Percentiles rank a stretch among this genome's conserved stretches.
Conservation (phyloP, 805 yeast genomes). For the Yamadazyma tumulicola region DNA sequence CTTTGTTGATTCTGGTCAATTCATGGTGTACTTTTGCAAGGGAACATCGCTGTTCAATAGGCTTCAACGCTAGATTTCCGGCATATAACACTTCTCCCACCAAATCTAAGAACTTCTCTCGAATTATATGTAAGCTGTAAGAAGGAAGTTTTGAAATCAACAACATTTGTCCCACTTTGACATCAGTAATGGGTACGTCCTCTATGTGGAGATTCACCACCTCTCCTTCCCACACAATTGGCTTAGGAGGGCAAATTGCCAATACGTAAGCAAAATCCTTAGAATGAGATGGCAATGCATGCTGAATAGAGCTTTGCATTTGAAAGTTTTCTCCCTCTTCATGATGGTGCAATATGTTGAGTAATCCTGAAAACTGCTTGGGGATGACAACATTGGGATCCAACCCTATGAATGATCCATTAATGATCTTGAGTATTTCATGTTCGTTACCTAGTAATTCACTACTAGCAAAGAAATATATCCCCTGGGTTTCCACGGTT, state of each 20-base stretch:
- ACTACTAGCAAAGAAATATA: slow-evolving; percentile 75
- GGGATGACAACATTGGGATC: slow-evolving; percentile 23
- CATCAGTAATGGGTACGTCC: slow-evolving; percentile 47
- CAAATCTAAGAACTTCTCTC: slow-evolving; percentile 53
- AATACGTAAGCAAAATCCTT: slow-evolving; percentile 57
- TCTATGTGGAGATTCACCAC: slow-evolving; percentile 54
- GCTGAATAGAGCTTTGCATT: slow-evolving; percentile 12
- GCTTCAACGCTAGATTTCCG: slow-evolving; percentile 27
- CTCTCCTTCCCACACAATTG: slow-evolving; percentile 88
- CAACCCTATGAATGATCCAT: slow-evolving; percentile 38
- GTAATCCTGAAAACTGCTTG: slow-evolving; percentile 26
- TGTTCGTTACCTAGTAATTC: slow-evolving; percentile 42
- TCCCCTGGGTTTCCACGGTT: slow-evolving; percentile 66
- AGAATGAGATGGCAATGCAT: slow-evolving; percentile 16
- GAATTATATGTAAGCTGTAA: slow-evolving; percentile 48
- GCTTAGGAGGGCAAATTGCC: slow-evolving; percentile 74
- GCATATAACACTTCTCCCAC: slow-evolving; percentile 52
- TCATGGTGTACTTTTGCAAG: slow-evolving; percentile 71
- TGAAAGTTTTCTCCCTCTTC: slow-evolving; percentile 15
- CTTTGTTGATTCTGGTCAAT: slow-evolving; percentile 58
- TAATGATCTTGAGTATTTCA: slow-evolving; percentile 36
- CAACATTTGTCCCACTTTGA: slow-evolving; percentile 65
- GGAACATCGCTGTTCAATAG: slow-evolving; percentile 66
- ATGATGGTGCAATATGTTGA: slow-evolving; percentile 15
- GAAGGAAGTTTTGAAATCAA: slow-evolving; percentile 71